Evolutionary conservation across 345 rosid species (phyloP).

Genomic region (Rhodamnia rubescens): DNA sequence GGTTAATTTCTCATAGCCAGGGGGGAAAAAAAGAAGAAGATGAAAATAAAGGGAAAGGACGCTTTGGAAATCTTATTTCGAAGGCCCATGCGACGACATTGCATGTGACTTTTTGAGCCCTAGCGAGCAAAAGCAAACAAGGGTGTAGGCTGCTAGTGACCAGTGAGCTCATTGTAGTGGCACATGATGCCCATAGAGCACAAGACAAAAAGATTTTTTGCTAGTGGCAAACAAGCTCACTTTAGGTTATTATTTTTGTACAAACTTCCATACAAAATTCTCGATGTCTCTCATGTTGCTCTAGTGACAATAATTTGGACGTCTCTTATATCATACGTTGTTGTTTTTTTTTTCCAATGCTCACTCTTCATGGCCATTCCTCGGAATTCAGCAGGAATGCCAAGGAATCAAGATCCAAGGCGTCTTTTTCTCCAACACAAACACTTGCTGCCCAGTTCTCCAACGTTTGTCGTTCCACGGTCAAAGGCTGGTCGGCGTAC

Average conservation of each 20-base stretch:
- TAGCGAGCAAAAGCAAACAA: background rate
- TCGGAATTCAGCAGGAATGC: slow-evolving; percentile 24
- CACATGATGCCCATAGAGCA: background rate
- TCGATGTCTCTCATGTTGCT: background rate
- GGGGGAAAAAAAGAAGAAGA: background rate
- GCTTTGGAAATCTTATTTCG: background rate
- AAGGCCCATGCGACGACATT: background rate
- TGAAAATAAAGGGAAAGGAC: background rate
- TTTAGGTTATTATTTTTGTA: background rate
- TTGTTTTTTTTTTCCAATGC: background rate
- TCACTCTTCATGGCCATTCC: slow-evolving; percentile 19
- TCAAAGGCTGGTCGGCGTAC: background rate
- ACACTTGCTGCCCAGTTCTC: slow-evolving; percentile 6
- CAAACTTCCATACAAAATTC: background rate
- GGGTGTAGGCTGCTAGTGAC: background rate
- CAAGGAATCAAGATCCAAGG: slow-evolving; percentile 23
- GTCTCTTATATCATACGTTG: background rate
- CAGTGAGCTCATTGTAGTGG: background rate
- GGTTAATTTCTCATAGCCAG: background rate
- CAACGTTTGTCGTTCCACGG: background rate
- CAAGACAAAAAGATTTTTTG: background rate
- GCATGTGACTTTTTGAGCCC: background rate
- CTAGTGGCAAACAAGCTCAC: background rate
- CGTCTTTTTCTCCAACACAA: slow-evolving; percentile 4
- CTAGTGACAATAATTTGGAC: background rate